Conservation (phyloP, 176 grass and related monocot genomes). For the Hordeum marinum region DNA sequence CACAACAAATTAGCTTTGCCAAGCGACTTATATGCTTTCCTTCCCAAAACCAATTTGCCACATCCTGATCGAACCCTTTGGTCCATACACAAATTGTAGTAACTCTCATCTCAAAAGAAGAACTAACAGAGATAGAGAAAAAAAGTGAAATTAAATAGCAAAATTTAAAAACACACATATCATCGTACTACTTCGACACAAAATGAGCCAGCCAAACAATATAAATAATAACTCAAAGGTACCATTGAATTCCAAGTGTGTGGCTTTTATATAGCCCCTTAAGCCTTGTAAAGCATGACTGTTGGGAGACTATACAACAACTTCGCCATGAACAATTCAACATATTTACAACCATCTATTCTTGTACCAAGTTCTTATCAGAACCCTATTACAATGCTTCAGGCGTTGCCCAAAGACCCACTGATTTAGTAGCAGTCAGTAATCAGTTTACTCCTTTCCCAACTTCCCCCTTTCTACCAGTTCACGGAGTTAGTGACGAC, state of each 20-base stretch:
- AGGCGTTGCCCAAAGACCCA: background rate
- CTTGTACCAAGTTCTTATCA: background rate
- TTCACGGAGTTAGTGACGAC: background rate
- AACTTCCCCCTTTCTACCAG: background rate
- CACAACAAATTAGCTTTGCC: too few species aligned
- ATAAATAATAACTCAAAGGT: background rate
- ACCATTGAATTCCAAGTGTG: background rate
- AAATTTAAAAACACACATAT: background rate
- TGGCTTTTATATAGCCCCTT: background rate
- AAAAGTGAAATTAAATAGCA: too few species aligned
- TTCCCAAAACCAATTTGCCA: too few species aligned
- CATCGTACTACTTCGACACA: background rate
- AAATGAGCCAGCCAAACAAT: background rate
- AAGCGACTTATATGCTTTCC: too few species aligned
- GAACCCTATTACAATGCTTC: background rate
- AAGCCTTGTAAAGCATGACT: background rate
- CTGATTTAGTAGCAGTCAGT: background rate
- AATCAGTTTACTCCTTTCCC: slow-evolving; percentile 1
- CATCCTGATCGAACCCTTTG: too few species aligned
- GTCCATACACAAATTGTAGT: too few species aligned
- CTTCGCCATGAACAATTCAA: slow-evolving; percentile 1
- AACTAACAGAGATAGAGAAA: too few species aligned
- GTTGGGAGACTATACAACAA: background rate
- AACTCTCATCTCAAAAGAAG: too few species aligned
- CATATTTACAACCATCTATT: background rate